These are phyloP conservation scores for Cercospora zeina DNA, from an alignment of 2,329 filamentous ascomycete species.

Conservation along the genomic window DNA sequence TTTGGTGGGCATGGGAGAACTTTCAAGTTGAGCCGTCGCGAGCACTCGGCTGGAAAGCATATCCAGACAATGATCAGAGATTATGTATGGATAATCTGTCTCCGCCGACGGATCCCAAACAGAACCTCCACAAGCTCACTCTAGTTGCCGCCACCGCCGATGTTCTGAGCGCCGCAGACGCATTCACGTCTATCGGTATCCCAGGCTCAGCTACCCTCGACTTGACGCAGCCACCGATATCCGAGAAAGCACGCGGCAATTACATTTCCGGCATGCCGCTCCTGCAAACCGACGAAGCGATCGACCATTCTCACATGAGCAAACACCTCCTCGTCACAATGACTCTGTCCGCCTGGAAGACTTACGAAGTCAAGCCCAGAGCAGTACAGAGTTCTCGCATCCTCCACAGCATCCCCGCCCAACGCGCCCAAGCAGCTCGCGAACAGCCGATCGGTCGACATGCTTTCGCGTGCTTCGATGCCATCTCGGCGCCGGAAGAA, in stretches of 20 bases:
- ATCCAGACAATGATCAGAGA: not conserved
- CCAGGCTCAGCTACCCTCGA: constrained; percentile 55
- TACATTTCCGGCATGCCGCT: constrained; percentile 57
- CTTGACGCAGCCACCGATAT: constrained; percentile 60
- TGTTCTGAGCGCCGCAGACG: constrained; percentile 65
- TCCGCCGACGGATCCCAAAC: constrained; percentile 27
- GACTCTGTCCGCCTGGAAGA: constrained; percentile 30
- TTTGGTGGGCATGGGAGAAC: constrained; percentile 65
- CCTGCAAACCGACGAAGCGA: constrained; percentile 53
- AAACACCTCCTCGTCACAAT: constrained; percentile 39
- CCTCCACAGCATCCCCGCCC: constrained; percentile 16
- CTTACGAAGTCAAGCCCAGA: constrained; percentile 9
- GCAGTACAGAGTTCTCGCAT: constrained; percentile 13
- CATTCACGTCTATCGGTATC: constrained; percentile 56
- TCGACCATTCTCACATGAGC: constrained; percentile 49
- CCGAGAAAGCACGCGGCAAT: constrained; percentile 54
- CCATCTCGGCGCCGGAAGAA: constrained; percentile 48
- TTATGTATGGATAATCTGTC: not conserved
- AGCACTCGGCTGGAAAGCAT: constrained; percentile 45
- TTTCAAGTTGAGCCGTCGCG: constrained; percentile 57
- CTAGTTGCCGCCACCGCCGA: constrained; percentile 59
- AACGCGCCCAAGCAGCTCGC: not conserved
- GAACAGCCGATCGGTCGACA: constrained; percentile 38
- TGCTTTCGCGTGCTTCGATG: constrained; percentile 54
- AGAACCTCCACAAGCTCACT: constrained; percentile 42